A percentile compares a stretch with the other conserved stretches of the same genome.
Evolutionary conservation across 495 filamentous ascomycete species (phyloP).

Genomic region (Penicillium manginii): DNA sequence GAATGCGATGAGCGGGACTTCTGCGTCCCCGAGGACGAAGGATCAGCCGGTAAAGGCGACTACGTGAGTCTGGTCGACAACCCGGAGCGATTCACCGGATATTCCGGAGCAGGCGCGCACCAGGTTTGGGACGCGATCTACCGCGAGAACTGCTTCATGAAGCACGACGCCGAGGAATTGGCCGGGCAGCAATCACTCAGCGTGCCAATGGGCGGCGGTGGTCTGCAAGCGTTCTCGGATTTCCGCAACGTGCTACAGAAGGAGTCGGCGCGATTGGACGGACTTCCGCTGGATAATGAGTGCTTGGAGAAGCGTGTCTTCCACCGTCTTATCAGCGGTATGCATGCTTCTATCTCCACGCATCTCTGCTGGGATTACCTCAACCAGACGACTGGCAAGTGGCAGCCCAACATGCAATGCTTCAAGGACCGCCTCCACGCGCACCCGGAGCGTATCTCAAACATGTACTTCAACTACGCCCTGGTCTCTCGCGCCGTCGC

Average conservation of each 20-base stretch:
- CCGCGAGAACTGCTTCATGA: constrained; percentile 94
- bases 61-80: constrained; percentile 95
- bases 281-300: constrained; percentile 79
- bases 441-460: constrained; percentile 89
- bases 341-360: constrained; percentile 96
- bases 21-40: constrained; percentile 94
- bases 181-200: constrained; percentile 36
- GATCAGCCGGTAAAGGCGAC: constrained; percentile 83
- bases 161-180: constrained; percentile 50
- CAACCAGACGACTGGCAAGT: constrained; percentile 92
- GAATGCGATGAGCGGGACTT: constrained; percentile 98
- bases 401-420: constrained; percentile 90
- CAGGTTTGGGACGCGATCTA: constrained; percentile 98
- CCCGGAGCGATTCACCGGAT: constrained; percentile 94
- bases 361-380: constrained; percentile 97
- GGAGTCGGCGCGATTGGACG: constrained; percentile 67
- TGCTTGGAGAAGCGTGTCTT: constrained; percentile 98
- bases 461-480: constrained; percentile 99
- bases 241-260: constrained; percentile 81
- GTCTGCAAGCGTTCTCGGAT: constrained; percentile 73
- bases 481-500: constrained; percentile 85
- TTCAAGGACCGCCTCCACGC: constrained; percentile 82
- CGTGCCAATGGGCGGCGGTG: constrained; percentile 32
- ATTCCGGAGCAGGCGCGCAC: constrained; percentile 76
- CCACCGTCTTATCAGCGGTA: constrained; percentile 90